A percentile compares a stretch with the other conserved stretches of the same genome.
These are phyloP conservation scores for Penicillium antarcticum DNA, from an alignment of 495 filamentous ascomycete species.

Conservation along the genomic window DNA sequence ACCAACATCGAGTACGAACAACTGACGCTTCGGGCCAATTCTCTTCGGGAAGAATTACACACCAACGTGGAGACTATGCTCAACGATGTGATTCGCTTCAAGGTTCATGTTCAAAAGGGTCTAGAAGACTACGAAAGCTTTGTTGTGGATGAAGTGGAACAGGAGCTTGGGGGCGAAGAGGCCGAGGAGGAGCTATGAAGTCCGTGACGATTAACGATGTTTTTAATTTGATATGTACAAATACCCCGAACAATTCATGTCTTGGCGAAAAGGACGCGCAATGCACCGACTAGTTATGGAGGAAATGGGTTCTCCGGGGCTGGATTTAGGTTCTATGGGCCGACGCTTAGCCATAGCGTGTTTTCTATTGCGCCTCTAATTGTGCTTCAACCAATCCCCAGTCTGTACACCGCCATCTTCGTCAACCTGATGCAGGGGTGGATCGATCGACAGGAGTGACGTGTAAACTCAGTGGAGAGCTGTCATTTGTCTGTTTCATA, in stretches of 20 bases:
- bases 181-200: conserved; percentile 32
- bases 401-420: not conserved
- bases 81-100: conserved; percentile 97
- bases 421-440: not conserved
- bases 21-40: conserved; percentile 74
- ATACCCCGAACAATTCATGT: conserved; percentile 2
- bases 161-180: conserved; percentile 61
- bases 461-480: not conserved
- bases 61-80: conserved; percentile 94
- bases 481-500: not conserved
- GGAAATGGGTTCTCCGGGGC: not conserved
- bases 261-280: conserved; percentile 4
- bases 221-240: conserved; percentile 6
- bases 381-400: not conserved
- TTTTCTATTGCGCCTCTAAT: not conserved
- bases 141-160: conserved; percentile 84
- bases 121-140: conserved; percentile 92
- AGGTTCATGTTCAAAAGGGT: conserved; percentile 89
- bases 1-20: conserved; percentile 97
- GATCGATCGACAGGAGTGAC: conserved; percentile 4
- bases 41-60: conserved; percentile 88
- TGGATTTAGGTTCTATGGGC: not conserved
- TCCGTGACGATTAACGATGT: conserved; percentile 2
- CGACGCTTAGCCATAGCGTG: not conserved
- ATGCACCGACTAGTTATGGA: not conserved